phyloP scores from a whole-genome alignment of 2,329 filamentous ascomycete genomes.

The Sarocladium strictum region DNA sequence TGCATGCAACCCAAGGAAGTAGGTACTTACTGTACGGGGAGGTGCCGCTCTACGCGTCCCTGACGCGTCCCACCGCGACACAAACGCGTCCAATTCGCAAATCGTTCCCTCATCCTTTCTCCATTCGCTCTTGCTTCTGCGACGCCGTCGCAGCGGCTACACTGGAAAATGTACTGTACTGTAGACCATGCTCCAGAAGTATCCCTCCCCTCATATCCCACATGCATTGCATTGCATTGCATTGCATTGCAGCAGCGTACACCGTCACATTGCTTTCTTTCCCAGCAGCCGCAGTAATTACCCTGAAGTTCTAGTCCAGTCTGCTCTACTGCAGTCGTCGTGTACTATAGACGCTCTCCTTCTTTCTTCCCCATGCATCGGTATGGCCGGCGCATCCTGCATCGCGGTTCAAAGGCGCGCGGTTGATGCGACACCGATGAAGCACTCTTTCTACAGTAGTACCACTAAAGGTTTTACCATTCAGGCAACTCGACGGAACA shows the following conservation, averaged over 20 bases:
- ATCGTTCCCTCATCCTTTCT: neutral
- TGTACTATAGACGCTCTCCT: neutral
- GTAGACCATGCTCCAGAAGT: neutral
- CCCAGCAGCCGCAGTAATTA: neutral
- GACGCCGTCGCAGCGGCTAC: no score
- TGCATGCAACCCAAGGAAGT: no score
- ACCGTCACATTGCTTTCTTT: neutral
- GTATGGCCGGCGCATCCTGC: neutral
- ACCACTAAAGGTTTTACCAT: no score
- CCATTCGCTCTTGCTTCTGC: neutral
- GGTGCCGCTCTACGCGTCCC: neutral
- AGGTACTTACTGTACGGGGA: no score
- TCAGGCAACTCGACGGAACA: no score
- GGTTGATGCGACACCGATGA: neutral
- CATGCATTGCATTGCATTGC: slow-evolving; percentile 3
- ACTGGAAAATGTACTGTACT: no score
- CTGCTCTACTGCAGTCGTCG: no score
- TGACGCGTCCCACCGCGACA: neutral
- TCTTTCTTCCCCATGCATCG: neutral
- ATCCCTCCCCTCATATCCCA: neutral
- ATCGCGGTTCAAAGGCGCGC: neutral
- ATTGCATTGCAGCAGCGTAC: slow-evolving; percentile 3
- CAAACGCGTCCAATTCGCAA: neutral
- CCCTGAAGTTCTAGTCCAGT: no score
- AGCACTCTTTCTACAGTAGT: neutral